Conservation (phyloP, 257 asterid species). For the Eustoma russellianum region DNA sequence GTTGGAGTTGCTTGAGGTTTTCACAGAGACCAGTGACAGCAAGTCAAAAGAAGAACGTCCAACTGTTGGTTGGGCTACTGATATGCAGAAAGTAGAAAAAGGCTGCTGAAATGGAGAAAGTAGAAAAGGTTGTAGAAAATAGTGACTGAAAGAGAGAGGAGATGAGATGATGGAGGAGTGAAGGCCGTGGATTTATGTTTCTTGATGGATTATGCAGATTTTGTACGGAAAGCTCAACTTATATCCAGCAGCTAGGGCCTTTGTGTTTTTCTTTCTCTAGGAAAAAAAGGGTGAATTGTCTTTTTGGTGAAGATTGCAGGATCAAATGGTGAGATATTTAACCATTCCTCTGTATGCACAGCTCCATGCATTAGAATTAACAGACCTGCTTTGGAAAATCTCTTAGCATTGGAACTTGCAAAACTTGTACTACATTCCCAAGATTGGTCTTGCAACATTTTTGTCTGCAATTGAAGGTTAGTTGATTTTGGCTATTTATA, state of each 20-base stretch:
- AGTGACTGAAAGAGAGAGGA: constrained; percentile 8
- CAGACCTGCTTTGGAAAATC: neutral
- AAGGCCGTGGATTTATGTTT: neutral
- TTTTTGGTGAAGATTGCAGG: neutral
- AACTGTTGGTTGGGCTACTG: constrained; percentile 11
- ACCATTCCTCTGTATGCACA: constrained; percentile 1
- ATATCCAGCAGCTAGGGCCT: too few species aligned
- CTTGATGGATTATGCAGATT: neutral
- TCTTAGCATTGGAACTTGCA: neutral
- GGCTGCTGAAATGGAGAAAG: constrained; percentile 14
- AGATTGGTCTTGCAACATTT: constrained; percentile 11
- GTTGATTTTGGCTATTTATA: too few species aligned
- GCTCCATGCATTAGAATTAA: neutral
- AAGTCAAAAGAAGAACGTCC: constrained; percentile 16
- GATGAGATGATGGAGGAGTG: constrained; percentile 1
- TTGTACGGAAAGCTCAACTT: neutral
- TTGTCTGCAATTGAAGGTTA: constrained; percentile 5
- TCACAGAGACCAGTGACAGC: neutral
- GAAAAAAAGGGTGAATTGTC: neutral
- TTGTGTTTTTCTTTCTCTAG: neutral
- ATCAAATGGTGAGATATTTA: neutral
- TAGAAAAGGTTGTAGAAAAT: constrained; percentile 11
- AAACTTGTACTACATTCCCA: neutral
- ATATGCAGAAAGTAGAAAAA: constrained; percentile 15
- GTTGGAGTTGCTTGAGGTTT: constrained; percentile 52